Evolutionary conservation across 2,329 filamentous ascomycete species (phyloP).

Genomic region (Xylariaceae sp.): DNA sequence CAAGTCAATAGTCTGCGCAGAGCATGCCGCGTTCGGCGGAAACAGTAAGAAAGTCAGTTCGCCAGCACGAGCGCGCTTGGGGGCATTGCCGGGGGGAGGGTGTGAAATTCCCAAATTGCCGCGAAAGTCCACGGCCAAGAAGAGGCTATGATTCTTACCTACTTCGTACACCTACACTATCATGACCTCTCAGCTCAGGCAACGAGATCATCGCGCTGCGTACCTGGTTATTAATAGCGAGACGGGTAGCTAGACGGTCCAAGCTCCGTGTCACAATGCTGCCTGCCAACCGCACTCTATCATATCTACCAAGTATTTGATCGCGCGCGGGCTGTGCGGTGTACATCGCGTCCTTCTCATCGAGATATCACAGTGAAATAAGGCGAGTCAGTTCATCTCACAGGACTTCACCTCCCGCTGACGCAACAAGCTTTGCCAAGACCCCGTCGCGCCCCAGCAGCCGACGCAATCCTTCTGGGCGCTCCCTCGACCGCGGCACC

Average conservation of each 20-base stretch:
- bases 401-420: not conserved
- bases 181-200: slow-evolving; percentile 10
- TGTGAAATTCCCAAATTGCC: no score
- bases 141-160: not conserved
- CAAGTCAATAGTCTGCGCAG: slow-evolving; percentile 1
- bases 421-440: not conserved
- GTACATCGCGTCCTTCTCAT: not conserved
- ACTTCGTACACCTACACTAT: not conserved
- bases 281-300: not conserved
- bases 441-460: not conserved
- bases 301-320: not conserved
- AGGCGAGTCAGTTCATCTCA: not conserved
- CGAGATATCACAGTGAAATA: not conserved
- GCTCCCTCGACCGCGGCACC: not conserved
- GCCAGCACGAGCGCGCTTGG: not conserved
- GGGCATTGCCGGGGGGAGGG: no score
- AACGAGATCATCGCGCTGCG: not conserved
- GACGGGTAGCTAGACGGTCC: not conserved
- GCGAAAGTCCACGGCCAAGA: no score
- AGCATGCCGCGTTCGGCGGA: slow-evolving; percentile 9
- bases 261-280: slow-evolving; percentile 2
- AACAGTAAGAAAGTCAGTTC: not conserved
- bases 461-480: not conserved
- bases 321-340: not conserved
- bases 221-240: slow-evolving; percentile 13